phyloP scores from a whole-genome alignment of 345 rosid species.

The Gossypium longicalyx region DNA sequence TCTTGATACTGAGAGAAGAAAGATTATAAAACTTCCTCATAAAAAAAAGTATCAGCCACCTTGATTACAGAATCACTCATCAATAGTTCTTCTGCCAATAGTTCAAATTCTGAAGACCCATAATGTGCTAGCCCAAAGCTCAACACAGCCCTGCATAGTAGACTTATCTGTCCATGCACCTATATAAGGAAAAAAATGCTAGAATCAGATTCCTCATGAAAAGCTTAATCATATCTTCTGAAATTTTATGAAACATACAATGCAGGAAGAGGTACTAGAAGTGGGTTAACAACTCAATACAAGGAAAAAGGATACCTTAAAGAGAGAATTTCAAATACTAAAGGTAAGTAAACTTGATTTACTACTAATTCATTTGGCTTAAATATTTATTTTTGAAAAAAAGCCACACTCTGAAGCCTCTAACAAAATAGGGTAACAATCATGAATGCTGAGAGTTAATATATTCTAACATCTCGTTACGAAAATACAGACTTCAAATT shows the following conservation, averaged over 20 bases:
- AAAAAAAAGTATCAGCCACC: slow-evolving; percentile 7
- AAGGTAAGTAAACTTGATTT: not conserved
- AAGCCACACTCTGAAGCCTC: not conserved
- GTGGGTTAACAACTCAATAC: not conserved
- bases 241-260: not conserved
- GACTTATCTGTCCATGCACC: slow-evolving; percentile 98
- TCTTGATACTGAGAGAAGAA: not conserved
- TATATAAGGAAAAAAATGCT: slow-evolving; percentile 29
- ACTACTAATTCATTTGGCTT: not conserved
- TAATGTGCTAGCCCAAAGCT: slow-evolving; percentile 92
- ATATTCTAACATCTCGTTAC: not conserved
- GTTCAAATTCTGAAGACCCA: slow-evolving; percentile 90
- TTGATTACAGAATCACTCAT: slow-evolving; percentile 4
- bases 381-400: too few species aligned
- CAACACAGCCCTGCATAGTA: slow-evolving; percentile 64
- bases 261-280: not conserved
- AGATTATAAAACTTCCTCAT: not conserved
- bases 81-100: slow-evolving; percentile 79
- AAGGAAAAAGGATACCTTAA: not conserved
- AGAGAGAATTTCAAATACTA: not conserved
- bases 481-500: slow-evolving; percentile 3
- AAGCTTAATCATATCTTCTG: not conserved
- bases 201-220: slow-evolving; percentile 12
- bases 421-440: not conserved
- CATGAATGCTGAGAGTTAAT: not conserved